Conservation (phyloP, 306 rosid genomes). For the Vigna mungo region DNA sequence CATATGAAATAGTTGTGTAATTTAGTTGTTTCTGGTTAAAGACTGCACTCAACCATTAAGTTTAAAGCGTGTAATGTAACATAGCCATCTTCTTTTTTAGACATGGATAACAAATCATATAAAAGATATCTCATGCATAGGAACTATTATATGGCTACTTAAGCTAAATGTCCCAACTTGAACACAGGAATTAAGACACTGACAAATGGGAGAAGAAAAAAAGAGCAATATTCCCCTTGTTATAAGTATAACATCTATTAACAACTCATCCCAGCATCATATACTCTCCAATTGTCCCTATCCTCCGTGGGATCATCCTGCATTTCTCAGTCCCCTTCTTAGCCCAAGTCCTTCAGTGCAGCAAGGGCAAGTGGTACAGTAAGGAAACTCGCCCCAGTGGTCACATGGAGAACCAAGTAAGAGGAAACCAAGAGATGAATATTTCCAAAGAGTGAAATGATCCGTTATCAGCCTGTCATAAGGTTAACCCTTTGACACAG, state of each 20-base stretch:
- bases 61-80: neutral
- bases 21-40: neutral
- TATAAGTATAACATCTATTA: conserved; percentile 10
- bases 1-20: neutral
- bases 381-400: neutral
- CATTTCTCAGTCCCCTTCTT: neutral
- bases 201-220: conserved; percentile 7
- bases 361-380: neutral
- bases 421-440: conserved; percentile 2
- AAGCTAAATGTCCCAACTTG: neutral
- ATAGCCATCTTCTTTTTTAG: neutral
- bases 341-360: neutral
- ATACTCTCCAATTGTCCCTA: neutral
- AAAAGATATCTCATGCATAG: neutral
- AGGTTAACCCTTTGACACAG: conserved; percentile 6
- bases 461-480: neutral
- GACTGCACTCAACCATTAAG: neutral
- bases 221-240: neutral
- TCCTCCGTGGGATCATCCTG: neutral
- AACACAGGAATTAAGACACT: neutral
- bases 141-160: neutral
- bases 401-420: conserved; percentile 6
- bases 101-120: neutral
- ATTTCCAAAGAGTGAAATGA: neutral
- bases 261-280: neutral